phyloP scores from a whole-genome alignment of 2,329 filamentous ascomycete genomes.

The Decorospora gaudefroyi region DNA sequence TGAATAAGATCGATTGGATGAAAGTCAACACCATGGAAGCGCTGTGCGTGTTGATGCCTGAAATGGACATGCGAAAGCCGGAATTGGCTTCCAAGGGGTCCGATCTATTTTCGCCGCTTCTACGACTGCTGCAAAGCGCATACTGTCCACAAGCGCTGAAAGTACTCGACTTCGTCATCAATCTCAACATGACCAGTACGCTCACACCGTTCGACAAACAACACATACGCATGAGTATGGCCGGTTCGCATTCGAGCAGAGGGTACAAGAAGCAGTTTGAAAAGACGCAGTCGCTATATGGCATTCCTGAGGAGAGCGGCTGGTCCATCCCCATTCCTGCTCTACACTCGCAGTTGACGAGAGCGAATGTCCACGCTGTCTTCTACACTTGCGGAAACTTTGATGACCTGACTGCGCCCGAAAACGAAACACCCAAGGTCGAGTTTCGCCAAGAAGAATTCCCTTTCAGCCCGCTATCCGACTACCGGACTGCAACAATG shows the following conservation, averaged over 20 bases:
- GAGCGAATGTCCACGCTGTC: conserved; percentile 90
- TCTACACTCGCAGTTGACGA: conserved; percentile 81
- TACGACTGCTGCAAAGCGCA: conserved; percentile 87
- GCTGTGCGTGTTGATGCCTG: conserved; percentile 79
- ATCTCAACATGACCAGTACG: conserved; percentile 88
- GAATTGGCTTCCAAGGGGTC: conserved; percentile 90
- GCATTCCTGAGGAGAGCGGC: conserved; percentile 91
- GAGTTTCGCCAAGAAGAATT: conserved; percentile 93
- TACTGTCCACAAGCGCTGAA: conserved; percentile 90
- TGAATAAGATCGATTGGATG: conserved; percentile 86
- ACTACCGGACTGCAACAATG: conserved; percentile 86
- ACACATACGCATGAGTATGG: conserved; percentile 98
- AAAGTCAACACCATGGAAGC: conserved; percentile 92
- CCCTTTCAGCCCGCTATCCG: conserved; percentile 69
- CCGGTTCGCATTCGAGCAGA: conserved; percentile 76
- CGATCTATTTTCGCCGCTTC: conserved; percentile 89
- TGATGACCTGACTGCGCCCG: conserved; percentile 55
- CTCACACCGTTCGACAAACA: conserved; percentile 81
- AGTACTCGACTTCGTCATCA: conserved; percentile 93
- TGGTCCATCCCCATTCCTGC: conserved; percentile 96
- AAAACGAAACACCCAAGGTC: conserved; percentile 77
- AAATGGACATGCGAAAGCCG: conserved; percentile 89
- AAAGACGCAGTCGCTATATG: conserved; percentile 89
- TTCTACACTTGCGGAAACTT: conserved; percentile 83
- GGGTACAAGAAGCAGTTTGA: conserved; percentile 93